A percentile compares a stretch with the other conserved stretches of the same genome.
These are phyloP conservation scores for Lunasporangiospora selenospora DNA, from an alignment of 192 early-diverging fungal species.

Conservation along the genomic window DNA sequence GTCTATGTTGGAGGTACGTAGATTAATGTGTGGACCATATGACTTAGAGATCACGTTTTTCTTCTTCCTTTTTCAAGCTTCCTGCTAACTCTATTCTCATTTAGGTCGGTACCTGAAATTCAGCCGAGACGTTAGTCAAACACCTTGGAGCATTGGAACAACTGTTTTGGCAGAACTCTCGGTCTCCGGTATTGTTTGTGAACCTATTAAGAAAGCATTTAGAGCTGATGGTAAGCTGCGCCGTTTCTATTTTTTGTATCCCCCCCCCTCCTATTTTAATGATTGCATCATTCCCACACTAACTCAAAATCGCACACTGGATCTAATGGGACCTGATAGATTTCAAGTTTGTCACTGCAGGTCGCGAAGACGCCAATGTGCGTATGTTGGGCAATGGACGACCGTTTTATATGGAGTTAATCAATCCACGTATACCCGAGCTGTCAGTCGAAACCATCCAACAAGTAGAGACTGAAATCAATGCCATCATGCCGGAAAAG, in stretches of 20 bases:
- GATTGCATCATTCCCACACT: not conserved
- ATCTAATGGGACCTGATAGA: too few relatives aligned
- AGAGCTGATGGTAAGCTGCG: slow-evolving; percentile 56
- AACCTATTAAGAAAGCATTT: slow-evolving; percentile 61
- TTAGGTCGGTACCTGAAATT: slow-evolving; percentile 74
- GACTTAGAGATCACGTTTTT: not conserved
- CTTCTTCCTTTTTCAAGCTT: not conserved
- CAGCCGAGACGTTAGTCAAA: slow-evolving; percentile 81
- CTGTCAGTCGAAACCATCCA: slow-evolving; percentile 47
- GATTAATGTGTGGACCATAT: not conserved
- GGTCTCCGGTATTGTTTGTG: slow-evolving; percentile 81
- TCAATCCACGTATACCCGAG: slow-evolving; percentile 71
- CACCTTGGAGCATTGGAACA: slow-evolving; percentile 81
- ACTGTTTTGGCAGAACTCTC: slow-evolving; percentile 73
- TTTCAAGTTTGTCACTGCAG: slow-evolving; percentile 84
- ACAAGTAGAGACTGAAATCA: slow-evolving; percentile 55
- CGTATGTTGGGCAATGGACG: slow-evolving; percentile 92
- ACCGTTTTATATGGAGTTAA: slow-evolving; percentile 90
- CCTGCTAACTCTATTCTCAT: not conserved
- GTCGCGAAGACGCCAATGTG: slow-evolving; percentile 94
- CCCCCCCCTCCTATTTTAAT: not conserved
- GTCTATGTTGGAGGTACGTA: slow-evolving; percentile 64
- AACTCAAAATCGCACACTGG: too few relatives aligned
- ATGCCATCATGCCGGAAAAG: slow-evolving; percentile 49
- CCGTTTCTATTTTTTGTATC: not conserved